Base-by-base conservation (phyloP, 1,284 basidiomycete genomes). In the Tausonia pullulans region DNA sequence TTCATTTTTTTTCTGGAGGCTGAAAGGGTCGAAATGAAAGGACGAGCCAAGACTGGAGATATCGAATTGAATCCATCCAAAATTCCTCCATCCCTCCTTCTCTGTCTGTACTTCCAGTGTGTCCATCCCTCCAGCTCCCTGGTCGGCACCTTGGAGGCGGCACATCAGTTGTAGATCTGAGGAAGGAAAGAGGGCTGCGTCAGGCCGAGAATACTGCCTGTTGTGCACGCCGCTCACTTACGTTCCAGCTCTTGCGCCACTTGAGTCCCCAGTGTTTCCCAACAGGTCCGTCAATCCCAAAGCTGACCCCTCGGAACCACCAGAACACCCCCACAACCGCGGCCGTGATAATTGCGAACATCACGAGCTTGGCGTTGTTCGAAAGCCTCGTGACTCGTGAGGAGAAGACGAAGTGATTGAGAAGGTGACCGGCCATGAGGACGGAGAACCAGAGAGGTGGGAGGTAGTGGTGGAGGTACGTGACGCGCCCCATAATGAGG, bases 371-470 rank as follows among this genome's bases (percentile, higher is more conserved):
- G 44, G 84, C 84, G 51, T 78, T 76, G 6, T 79, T 77, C 0
- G 82, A 79, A 62, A 89, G 79, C 46, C 83, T 80, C 48, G 27
- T 27, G 1, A 27, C 27, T 27, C 82, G 81, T 2, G 88, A 84
- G 4, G 83, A 82, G 78, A 97, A 94, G 70, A 96, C 77, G 76
- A 92, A 90, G 74, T 95, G 91, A 77, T 98, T 94, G 68, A 96
- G 80, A 57, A 98, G 74, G 74, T 97, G 91, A 0, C 85, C 90
- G 54, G 87, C 80, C 86, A 97, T 92, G 63, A 98, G 77, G 55
- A 98, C 90, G 4, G 93, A 84, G 78, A 98, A 98, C 80, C 94
- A 98, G 11, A 98, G 79, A 0, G 95, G 95, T 2, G 95, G 95
- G 5, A 98, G 84, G 59, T 58, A 57, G 43, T 60, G 55, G 16